phyloP scores from a whole-genome alignment of 495 filamentous ascomycete genomes.

The Penicillium crystallinum region DNA sequence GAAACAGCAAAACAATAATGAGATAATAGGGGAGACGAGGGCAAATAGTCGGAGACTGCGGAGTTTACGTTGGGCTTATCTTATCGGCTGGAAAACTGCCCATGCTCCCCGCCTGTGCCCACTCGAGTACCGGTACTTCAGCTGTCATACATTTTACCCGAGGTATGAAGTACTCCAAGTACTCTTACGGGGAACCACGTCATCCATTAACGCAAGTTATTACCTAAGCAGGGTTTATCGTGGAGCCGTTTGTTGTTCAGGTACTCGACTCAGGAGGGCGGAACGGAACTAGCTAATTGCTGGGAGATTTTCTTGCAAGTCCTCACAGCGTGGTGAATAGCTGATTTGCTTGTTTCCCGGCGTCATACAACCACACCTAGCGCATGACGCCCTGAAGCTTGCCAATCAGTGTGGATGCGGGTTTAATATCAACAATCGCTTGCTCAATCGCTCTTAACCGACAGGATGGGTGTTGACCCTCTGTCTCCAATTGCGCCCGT shows the following conservation, averaged over 20 bases:
- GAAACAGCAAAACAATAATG: not conserved
- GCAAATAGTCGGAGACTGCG: conserved; percentile 6
- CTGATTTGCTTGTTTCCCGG: not conserved
- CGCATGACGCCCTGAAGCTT: conserved; percentile 24
- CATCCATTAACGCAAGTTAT: not conserved
- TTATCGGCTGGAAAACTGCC: conserved; percentile 1
- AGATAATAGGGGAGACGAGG: not conserved
- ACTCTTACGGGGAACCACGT: not conserved
- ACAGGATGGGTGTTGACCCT: conserved; percentile 77
- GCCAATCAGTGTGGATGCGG: conserved; percentile 30
- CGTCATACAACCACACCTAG: conserved; percentile 3
- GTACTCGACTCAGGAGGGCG: conserved; percentile 1
- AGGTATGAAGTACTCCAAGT: not conserved
- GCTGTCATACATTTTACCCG: not conserved
- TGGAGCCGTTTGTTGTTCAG: conserved; percentile 4
- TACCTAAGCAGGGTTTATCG: conserved; percentile 1
- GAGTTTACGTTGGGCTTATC: conserved; percentile 8
- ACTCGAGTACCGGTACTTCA: not conserved
- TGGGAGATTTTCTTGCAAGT: not conserved
- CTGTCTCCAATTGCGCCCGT: conserved; percentile 85
- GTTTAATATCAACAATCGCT: conserved; percentile 29
- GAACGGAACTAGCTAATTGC: conserved; percentile 1
- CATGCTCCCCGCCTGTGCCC: not conserved
- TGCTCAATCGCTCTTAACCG: conserved; percentile 29
- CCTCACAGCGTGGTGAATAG: not conserved